Conservation (phyloP, 164 flowering plant genomes). For the Aristolochia contorta region DNA sequence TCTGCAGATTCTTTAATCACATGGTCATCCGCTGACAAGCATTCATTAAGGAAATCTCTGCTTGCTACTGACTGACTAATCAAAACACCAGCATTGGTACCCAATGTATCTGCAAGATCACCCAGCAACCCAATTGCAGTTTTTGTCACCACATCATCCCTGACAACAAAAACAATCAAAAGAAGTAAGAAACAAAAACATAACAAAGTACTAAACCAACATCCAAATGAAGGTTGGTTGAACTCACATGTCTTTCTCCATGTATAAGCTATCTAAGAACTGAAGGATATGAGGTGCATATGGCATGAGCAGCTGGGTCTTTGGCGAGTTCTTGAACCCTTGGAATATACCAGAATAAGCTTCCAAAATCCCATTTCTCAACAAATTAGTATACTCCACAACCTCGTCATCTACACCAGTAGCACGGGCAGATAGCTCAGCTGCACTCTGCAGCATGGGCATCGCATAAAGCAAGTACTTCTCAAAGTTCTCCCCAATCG, state of each 20-base stretch:
- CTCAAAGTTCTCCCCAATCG: constrained; percentile 56
- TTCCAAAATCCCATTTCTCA: constrained; percentile 52
- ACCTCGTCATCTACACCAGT: constrained; percentile 46
- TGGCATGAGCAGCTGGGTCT: constrained; percentile 45
- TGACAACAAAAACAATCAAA: constrained; percentile 10
- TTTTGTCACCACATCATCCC: constrained; percentile 84
- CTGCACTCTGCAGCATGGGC: constrained; percentile 69
- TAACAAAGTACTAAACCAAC: not conserved
- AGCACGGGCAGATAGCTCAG: constrained; percentile 36
- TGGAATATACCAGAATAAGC: constrained; percentile 65
- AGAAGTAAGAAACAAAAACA: not conserved
- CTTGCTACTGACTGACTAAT: constrained; percentile 64
- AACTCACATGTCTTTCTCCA: constrained; percentile 52
- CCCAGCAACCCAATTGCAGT: constrained; percentile 82
- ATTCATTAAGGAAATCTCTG: constrained; percentile 66
- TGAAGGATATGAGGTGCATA: constrained; percentile 48
- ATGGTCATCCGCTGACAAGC: constrained; percentile 71
- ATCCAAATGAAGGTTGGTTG: not conserved
- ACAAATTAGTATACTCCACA: constrained; percentile 38
- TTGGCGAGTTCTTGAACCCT: constrained; percentile 49
- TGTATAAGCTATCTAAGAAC: constrained; percentile 44
- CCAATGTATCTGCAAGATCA: constrained; percentile 82
- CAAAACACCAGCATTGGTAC: constrained; percentile 60
- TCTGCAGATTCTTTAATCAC: constrained; percentile 83
- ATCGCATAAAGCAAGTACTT: constrained; percentile 59